A percentile compares a stretch with the other conserved stretches of the same genome.
Conservation (phyloP, 257 asterid genomes). For the Solanum ahanhuiri region DNA sequence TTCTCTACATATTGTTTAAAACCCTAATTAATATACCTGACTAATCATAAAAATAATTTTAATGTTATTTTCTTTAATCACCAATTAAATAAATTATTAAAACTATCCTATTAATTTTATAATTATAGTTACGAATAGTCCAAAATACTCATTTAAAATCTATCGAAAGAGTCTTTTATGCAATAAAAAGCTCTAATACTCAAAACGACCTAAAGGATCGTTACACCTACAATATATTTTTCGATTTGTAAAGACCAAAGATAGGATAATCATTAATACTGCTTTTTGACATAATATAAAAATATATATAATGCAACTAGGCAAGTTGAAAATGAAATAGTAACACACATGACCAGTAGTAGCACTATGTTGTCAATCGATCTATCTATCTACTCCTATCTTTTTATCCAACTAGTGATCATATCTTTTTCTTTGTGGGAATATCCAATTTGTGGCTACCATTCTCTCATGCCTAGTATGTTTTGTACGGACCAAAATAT, state of each 20-base stretch:
- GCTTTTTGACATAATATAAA: background rate
- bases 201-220: no score
- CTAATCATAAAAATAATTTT: no score
- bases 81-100: no score
- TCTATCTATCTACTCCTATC: background rate
- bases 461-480: background rate
- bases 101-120: accelerated
- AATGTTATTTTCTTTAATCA: no score
- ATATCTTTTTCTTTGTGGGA: background rate
- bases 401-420: background rate
- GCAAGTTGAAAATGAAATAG: background rate
- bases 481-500: background rate
- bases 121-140: no score
- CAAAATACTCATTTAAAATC: no score
- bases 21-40: no score
- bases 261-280: background rate
- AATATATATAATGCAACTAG: background rate
- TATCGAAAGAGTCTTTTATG: no score
- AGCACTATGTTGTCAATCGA: background rate
- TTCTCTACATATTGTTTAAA: no score
- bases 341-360: background rate
- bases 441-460: background rate
- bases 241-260: background rate
- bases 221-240: background rate
- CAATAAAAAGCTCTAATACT: no score